Evolutionary conservation across 331 rosid species (phyloP).

Genomic region (Acacia concinna): DNA sequence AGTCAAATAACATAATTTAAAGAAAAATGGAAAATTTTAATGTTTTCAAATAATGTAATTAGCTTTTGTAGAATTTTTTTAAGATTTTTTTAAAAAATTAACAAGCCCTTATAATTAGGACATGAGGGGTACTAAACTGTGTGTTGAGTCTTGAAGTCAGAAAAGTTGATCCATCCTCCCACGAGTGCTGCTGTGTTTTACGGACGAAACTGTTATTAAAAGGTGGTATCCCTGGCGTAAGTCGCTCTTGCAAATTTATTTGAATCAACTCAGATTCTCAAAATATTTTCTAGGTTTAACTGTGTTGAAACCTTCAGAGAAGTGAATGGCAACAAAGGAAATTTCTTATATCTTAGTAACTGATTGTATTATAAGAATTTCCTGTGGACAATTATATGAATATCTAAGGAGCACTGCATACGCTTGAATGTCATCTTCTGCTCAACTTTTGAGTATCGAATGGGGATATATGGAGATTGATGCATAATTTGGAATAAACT

Average conservation of each 20-base stretch:
- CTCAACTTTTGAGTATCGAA: background rate
- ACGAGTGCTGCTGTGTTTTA: background rate
- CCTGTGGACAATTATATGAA: background rate
- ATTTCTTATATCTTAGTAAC: background rate
- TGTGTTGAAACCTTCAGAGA: background rate
- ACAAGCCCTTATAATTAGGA: too few relatives aligned
- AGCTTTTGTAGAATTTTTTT: too few relatives aligned
- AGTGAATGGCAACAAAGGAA: background rate
- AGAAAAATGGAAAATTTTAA: too few relatives aligned
- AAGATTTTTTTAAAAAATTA: too few relatives aligned
- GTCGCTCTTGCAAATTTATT: background rate
- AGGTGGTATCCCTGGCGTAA: background rate
- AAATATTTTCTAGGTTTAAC: background rate
- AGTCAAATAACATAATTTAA: too few relatives aligned
- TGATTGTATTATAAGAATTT: background rate
- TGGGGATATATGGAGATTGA: background rate
- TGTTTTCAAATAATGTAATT: too few relatives aligned
- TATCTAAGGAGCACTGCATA: background rate
- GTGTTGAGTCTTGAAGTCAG: background rate
- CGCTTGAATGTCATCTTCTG: background rate
- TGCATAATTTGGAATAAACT: background rate
- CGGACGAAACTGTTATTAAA: background rate
- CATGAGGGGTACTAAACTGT: background rate
- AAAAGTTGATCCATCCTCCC: background rate
- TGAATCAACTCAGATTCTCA: background rate